A percentile compares a stretch with the other conserved stretches of the same genome.
Evolutionary conservation across 2,329 filamentous ascomycete genomes (phyloP).

Genomic region (Aspergillus aculeatinus): DNA sequence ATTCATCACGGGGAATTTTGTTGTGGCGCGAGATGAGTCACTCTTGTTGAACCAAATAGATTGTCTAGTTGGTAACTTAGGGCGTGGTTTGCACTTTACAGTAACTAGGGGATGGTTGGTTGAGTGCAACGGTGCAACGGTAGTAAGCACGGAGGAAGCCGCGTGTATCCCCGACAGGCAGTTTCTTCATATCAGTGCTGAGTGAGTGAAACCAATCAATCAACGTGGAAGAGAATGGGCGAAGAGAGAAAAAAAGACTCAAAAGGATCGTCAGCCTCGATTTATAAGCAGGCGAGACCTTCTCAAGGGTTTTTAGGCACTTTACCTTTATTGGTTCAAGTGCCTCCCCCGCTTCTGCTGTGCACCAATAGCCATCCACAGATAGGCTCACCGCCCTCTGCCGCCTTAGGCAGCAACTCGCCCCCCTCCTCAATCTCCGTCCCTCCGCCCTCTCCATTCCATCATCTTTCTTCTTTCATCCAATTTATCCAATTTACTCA

Average conservation of each 20-base stretch:
- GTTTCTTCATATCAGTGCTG: background rate
- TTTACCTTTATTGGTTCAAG: background rate
- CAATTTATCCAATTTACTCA: background rate
- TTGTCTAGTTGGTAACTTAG: background rate
- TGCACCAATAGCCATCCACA: background rate
- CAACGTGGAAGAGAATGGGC: conserved; percentile 4
- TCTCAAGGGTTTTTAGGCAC: background rate
- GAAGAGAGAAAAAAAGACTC: conserved; percentile 2
- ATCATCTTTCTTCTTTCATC: background rate
- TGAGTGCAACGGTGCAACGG: background rate
- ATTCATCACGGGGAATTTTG: background rate
- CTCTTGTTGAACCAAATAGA: background rate
- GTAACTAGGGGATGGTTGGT: too few relatives aligned
- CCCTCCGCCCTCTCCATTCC: background rate
- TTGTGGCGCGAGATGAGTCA: conserved; percentile 7
- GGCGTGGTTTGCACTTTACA: too few relatives aligned
- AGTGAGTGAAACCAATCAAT: background rate
- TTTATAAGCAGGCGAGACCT: conserved; percentile 4
- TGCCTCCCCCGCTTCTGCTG: background rate
- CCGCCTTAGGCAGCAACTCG: background rate
- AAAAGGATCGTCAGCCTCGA: background rate
- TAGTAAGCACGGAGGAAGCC: background rate
- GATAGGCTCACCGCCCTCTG: background rate
- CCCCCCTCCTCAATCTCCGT: background rate
- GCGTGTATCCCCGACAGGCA: background rate